A percentile compares a stretch with the other conserved stretches of the same genome.
Evolutionary conservation across 345 rosid species (phyloP).

Genomic region (Firmiana major): DNA sequence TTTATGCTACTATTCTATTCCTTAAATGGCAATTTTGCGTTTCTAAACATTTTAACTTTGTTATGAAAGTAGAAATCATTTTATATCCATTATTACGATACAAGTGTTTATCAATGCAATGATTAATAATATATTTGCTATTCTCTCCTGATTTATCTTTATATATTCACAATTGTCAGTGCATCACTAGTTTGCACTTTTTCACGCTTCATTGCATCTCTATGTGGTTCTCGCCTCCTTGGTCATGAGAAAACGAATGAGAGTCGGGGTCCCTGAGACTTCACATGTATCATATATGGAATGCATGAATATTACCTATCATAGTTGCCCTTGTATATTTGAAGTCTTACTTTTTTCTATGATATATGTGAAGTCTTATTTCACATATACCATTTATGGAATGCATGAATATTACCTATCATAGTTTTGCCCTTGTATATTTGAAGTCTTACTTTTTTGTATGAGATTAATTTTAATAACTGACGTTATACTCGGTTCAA

Average conservation of each 20-base stretch:
- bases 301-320: not conserved
- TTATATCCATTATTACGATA: not conserved
- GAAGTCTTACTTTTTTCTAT: not conserved
- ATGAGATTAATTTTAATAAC: not conserved
- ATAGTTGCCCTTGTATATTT: not conserved
- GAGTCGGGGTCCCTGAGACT: not conserved
- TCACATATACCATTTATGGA: not conserved
- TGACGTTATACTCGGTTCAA: not conserved
- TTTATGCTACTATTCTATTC: not conserved
- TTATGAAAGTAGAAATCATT: not conserved
- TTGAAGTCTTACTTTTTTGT: not conserved
- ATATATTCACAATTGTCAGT: not conserved
- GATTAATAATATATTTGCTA: not conserved
- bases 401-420: not conserved
- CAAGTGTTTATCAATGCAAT: not conserved
- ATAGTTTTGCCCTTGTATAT: not conserved
- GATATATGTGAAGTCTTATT: not conserved
- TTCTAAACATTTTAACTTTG: constrained; percentile 4
- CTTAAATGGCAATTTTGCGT: not conserved
- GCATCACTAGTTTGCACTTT: not conserved
- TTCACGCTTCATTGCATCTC: not conserved
- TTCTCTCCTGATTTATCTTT: not conserved
- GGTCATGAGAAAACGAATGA: not conserved
- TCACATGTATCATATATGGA: not conserved
- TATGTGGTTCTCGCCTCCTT: not conserved